These are phyloP conservation scores for Penicillium samsonianum DNA, from an alignment of 495 filamentous ascomycete genomes.

Conservation along the genomic window DNA sequence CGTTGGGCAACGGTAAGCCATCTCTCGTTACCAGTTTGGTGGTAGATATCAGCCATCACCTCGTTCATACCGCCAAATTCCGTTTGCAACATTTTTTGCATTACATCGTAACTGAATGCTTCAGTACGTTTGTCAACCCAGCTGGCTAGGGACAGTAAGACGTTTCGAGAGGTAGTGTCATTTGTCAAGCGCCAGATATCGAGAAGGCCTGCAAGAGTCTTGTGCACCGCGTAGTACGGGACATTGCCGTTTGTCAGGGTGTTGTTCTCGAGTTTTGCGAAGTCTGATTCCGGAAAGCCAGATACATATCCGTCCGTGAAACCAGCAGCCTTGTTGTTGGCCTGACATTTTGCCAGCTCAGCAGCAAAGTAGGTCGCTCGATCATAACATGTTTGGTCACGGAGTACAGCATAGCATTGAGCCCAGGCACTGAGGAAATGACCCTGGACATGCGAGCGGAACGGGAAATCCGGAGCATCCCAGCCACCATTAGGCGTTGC, in stretches of 20 bases:
- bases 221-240: background rate
- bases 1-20: conserved; percentile 6
- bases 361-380: background rate
- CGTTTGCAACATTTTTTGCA: background rate
- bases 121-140: conserved; percentile 4
- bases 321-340: background rate
- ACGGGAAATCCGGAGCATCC: conserved; percentile 4
- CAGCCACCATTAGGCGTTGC: conserved; percentile 2
- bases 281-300: conserved; percentile 1
- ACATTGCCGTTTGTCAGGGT: conserved; percentile 1
- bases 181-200: conserved; percentile 7
- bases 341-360: background rate
- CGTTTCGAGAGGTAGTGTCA: background rate
- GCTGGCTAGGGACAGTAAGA: background rate
- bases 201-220: background rate
- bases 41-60: background rate
- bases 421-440: conserved; percentile 7
- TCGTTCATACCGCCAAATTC: conserved; percentile 7
- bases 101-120: background rate
- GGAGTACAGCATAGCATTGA: conserved; percentile 4
- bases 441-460: conserved; percentile 3
- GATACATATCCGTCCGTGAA: conserved; percentile 4
- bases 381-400: conserved; percentile 4
- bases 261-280: background rate
- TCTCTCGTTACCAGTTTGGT: background rate